Evolutionary conservation across 108 stramenopile species (phyloP).

Genomic region (Discostella stelligeroides): DNA sequence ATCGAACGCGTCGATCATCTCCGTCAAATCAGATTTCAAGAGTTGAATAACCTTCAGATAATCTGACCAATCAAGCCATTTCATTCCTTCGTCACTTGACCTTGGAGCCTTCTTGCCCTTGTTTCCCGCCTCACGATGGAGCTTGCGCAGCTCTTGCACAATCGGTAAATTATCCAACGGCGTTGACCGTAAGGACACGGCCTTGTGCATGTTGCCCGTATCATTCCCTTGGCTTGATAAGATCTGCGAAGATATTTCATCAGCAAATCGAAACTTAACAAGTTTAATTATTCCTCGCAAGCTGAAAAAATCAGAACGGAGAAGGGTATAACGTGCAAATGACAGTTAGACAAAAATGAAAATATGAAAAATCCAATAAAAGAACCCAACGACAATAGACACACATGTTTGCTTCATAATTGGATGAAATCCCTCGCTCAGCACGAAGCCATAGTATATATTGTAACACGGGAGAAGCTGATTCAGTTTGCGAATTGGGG

Average conservation of each 20-base stretch:
- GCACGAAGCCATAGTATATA: conserved; percentile 81
- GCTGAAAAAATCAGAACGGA: neutral
- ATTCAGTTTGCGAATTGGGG: conserved; percentile 67
- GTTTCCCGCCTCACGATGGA: conserved; percentile 78
- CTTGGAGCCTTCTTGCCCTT: conserved; percentile 62
- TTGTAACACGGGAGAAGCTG: conserved; percentile 62
- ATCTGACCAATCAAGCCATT: conserved; percentile 84
- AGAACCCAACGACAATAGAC: neutral
- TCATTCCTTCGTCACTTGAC: conserved; percentile 74
- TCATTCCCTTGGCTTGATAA: neutral
- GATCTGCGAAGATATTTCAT: conserved; percentile 25
- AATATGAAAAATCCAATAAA: neutral
- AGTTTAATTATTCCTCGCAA: conserved; percentile 81
- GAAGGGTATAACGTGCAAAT: neutral
- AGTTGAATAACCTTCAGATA: conserved; percentile 65
- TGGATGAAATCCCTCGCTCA: conserved; percentile 61
- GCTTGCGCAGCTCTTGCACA: conserved; percentile 70
- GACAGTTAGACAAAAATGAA: neutral
- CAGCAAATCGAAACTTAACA: conserved; percentile 75
- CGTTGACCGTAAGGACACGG: conserved; percentile 31
- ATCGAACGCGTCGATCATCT: conserved; percentile 41
- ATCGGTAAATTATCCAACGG: conserved; percentile 73
- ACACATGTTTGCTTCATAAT: conserved; percentile 83
- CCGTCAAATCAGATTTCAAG: conserved; percentile 55
- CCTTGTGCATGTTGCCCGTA: neutral